Conservation (phyloP, 1,139 yeast genomes). For the Saccharomyces hybrid region DNA sequence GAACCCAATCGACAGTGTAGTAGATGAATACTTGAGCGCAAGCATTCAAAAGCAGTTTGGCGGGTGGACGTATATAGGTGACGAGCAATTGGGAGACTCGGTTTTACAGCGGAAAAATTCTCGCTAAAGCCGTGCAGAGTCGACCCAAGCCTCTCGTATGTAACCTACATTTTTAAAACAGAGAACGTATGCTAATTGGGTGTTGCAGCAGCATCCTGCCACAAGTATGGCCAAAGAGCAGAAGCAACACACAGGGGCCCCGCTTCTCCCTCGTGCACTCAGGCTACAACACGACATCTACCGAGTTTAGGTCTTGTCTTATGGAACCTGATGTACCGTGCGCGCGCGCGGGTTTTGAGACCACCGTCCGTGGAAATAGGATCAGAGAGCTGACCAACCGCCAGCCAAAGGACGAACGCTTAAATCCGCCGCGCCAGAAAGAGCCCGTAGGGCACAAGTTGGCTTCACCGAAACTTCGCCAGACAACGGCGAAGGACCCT, state of each 20-base stretch:
- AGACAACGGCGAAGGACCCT: neutral
- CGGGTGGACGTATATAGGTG: slow-evolving; percentile 92
- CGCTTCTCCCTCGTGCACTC: neutral
- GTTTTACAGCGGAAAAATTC: slow-evolving; percentile 24
- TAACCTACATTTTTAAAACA: neutral
- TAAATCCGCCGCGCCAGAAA: neutral
- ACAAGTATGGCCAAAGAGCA: neutral
- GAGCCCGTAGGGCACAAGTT: neutral
- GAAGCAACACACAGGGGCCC: neutral
- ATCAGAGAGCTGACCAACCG: neutral
- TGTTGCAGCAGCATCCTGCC: no score
- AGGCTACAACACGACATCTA: neutral
- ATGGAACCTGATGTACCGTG: neutral
- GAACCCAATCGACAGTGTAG: slow-evolving; percentile 92
- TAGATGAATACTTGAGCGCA: slow-evolving; percentile 78
- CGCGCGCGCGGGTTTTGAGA: neutral
- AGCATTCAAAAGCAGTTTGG: slow-evolving; percentile 94
- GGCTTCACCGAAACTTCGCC: neutral
- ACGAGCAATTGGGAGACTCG: slow-evolving; percentile 33
- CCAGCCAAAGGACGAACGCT: neutral
- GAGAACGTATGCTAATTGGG: neutral
- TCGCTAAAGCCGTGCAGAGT: slow-evolving; percentile 9
- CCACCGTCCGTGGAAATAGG: neutral
- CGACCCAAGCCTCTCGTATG: neutral
- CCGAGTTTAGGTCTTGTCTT: neutral